phyloP scores from a whole-genome alignment of 345 rosid genomes.

The Lenwebbia sp. region DNA sequence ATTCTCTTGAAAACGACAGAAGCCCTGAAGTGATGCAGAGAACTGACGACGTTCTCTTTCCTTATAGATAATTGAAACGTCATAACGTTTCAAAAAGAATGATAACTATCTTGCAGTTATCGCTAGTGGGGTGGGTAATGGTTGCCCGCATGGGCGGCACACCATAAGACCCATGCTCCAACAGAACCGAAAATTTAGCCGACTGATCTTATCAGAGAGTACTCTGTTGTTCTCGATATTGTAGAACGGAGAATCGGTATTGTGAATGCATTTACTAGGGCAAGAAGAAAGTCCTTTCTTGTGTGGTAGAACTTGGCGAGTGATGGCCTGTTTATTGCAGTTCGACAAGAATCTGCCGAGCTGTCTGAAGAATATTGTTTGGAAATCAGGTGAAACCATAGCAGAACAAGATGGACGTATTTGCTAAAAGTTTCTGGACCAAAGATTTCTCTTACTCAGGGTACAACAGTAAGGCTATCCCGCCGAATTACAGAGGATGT shows the following conservation, averaged over 20 bases:
- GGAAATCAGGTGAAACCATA: constrained; percentile 59
- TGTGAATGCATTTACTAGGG: not conserved
- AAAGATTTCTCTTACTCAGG: not conserved
- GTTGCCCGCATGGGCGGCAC: too few relatives aligned
- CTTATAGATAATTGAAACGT: too few relatives aligned
- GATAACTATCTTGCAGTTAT: too few relatives aligned
- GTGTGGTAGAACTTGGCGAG: not conserved
- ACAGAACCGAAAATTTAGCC: too few relatives aligned
- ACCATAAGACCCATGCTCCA: too few relatives aligned
- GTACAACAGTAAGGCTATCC: not conserved
- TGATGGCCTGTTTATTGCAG: constrained; percentile 14
- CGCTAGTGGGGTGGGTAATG: too few relatives aligned
- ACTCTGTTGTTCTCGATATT: too few relatives aligned
- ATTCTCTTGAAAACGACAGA: too few relatives aligned
- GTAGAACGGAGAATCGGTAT: not conserved
- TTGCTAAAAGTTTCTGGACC: not conserved
- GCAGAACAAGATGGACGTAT: constrained; percentile 14
- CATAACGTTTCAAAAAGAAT: too few relatives aligned
- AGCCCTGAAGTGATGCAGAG: too few relatives aligned
- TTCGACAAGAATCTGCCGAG: constrained; percentile 66
- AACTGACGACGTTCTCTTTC: too few relatives aligned
- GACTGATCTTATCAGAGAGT: too few relatives aligned
- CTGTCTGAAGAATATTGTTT: constrained; percentile 76
- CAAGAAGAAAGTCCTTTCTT: not conserved
- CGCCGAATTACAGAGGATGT: not conserved